Evolutionary conservation across 176 grass and related monocot genomes (phyloP), one percentile per base, ranked within the genome.

Genomic region (Leersia perrieri): DNA sequence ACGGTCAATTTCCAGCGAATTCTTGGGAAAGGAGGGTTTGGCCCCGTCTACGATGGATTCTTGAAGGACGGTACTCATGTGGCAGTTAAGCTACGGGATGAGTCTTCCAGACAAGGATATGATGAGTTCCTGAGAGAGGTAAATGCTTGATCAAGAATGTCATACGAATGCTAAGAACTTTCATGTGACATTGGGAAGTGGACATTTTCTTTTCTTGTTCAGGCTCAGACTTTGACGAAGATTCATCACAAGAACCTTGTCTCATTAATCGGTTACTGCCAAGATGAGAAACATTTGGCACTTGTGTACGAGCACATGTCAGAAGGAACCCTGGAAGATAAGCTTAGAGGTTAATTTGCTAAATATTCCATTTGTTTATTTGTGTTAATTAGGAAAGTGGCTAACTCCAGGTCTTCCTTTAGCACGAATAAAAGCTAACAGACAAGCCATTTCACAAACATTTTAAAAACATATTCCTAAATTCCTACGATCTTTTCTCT

Each of bases 301-400:
- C 86, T 94, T 73, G 83, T 94, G 9, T 90, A 91, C 7, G 89
- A 95, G 30, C 85, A 89, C 84, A 95, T 92, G 93, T 31, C 87
- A 6, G 63, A 86, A 83, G 89, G 93, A 80, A 86, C 53, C 10
- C 64, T 95, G 16, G 25, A 61, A 12, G 87, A 95, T 7, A n/a
- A 75, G 15, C 27, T 83, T 22, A 11, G 57, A 63, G 68, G 80
- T 60, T n/a, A n/a, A n/a, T n/a, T 68, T 26, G 32, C 12, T 11
- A 40, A 3, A 0, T 57, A 20, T 57, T 9, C 45, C 5, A 44
- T 28, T 29, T 29, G 0, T 22, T 9, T 47, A 18, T 5, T 47
- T 5, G 14, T 47, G 4, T 5, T 49, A 49, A 49, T n/a, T n/a
- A n/a, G 45, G 45, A 20, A 49, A 49, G 45, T 5, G 45, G 6